These are phyloP conservation scores for Escovopsis sp. DNA, from an alignment of 2,329 filamentous ascomycete species.

Conservation along the genomic window DNA sequence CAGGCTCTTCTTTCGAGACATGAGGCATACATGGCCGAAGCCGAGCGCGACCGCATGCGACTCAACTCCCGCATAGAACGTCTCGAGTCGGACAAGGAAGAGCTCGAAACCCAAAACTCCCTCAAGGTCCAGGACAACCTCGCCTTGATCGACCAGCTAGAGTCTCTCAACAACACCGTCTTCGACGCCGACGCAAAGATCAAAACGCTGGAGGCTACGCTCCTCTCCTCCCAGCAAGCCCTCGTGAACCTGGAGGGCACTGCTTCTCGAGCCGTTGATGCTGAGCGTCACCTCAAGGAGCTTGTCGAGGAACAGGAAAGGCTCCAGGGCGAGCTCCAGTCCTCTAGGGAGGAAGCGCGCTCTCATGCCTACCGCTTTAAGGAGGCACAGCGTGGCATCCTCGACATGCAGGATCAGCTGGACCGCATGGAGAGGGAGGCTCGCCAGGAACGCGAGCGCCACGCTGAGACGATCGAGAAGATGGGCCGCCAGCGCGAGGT, in stretches of 20 bases:
- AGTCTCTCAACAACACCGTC: constrained; percentile 66
- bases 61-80: constrained; percentile 59
- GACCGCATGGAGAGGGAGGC: constrained; percentile 80
- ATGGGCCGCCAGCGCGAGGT: constrained; percentile 75
- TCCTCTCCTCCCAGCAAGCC: constrained; percentile 65
- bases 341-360: constrained; percentile 59
- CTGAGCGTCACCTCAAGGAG: constrained; percentile 66
- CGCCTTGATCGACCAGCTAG: constrained; percentile 66
- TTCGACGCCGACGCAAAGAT: constrained; percentile 68
- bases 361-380: constrained; percentile 73
- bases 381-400: constrained; percentile 66
- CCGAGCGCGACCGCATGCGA: constrained; percentile 66
- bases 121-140: constrained; percentile 73
- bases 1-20: constrained; percentile 86
- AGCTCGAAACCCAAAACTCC: constrained; percentile 64
- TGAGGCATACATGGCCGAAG: constrained; percentile 87
- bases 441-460: constrained; percentile 63
- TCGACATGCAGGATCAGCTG: constrained; percentile 70
- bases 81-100: constrained; percentile 59
- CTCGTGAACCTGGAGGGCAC: constrained; percentile 61
- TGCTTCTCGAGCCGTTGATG: constrained; percentile 56
- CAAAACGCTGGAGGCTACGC: constrained; percentile 57
- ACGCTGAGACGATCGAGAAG: constrained; percentile 64
- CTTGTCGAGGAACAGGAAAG: constrained; percentile 71
- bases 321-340: constrained; percentile 51